A percentile compares a stretch with the other conserved stretches of the same genome.
These are phyloP conservation scores for Caryocar brasiliense DNA, from an alignment of 441 rosid genomes.

Conservation along the genomic window DNA sequence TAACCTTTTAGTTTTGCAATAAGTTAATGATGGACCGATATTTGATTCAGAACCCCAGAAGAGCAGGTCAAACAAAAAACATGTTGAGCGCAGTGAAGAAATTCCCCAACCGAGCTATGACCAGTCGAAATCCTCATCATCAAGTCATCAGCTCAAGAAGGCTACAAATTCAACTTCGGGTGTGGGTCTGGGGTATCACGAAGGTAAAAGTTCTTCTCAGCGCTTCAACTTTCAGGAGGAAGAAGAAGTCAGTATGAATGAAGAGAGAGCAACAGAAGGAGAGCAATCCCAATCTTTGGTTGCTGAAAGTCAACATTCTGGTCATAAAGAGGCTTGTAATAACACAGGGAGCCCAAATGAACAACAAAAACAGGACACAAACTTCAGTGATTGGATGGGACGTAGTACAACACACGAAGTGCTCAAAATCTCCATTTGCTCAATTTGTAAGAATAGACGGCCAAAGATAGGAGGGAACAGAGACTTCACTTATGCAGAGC, in stretches of 20 bases:
- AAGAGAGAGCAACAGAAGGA: constrained; percentile 19
- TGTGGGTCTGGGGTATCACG: neutral
- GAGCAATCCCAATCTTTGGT: constrained; percentile 14
- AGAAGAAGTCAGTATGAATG: constrained; percentile 13
- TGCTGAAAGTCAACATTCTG: constrained; percentile 6
- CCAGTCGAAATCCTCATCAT: too few relatives aligned
- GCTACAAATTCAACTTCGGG: constrained; percentile 10
- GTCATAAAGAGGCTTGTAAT: neutral
- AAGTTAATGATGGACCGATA: too few relatives aligned
- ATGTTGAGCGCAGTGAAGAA: constrained; percentile 13
- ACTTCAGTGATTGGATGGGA: constrained; percentile 18
- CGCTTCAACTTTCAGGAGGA: constrained; percentile 14
- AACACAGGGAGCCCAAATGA: constrained; percentile 16
- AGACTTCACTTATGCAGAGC: constrained; percentile 41
- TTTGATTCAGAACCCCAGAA: constrained; percentile 15
- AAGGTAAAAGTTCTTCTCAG: constrained; percentile 17
- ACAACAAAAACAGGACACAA: constrained; percentile 7
- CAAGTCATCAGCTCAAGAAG: constrained; percentile 14
- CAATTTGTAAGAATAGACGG: constrained; percentile 36
- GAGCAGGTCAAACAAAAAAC: constrained; percentile 8
- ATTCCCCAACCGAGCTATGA: too few relatives aligned
- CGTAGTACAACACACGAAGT: constrained; percentile 13
- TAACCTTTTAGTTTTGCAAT: too few relatives aligned
- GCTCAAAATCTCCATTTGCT: constrained; percentile 34
- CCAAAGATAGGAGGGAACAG: constrained; percentile 39